Evolutionary conservation across 2,329 filamentous ascomycete species (phyloP).

Genomic region (Salinomyces thailandicus): DNA sequence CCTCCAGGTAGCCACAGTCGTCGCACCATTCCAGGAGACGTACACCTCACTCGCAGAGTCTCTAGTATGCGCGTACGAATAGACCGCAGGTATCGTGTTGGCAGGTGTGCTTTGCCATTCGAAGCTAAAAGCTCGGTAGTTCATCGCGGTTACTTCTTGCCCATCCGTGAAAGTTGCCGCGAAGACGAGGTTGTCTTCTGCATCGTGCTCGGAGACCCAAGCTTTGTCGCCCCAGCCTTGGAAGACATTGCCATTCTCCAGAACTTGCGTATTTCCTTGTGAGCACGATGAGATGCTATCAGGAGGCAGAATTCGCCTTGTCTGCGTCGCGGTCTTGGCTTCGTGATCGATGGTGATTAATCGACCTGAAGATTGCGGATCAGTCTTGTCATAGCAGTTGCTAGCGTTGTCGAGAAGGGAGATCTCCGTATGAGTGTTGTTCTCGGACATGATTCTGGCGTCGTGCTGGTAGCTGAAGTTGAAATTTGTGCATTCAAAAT

Average conservation of each 20-base stretch:
- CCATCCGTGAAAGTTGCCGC: conserved; percentile 35
- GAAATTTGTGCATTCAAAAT: conserved; percentile 13
- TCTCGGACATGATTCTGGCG: conserved; percentile 32
- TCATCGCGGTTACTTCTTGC: conserved; percentile 26
- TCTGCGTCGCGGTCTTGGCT: conserved; percentile 10
- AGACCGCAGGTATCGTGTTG: conserved; percentile 26
- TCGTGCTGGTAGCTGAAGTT: conserved; percentile 42
- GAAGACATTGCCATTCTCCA: conserved; percentile 42
- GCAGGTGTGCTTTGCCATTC: conserved; percentile 32
- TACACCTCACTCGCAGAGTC: conserved; percentile 29
- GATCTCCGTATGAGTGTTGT: conserved; percentile 35
- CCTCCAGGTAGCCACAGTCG: conserved; percentile 34
- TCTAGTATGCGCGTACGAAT: conserved; percentile 21
- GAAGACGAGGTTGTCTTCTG: conserved; percentile 39
- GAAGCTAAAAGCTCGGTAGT: conserved; percentile 43
- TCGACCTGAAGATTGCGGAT: conserved; percentile 14
- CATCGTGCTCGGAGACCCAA: conserved; percentile 29
- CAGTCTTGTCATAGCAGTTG: conserved; percentile 15
- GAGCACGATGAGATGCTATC: conserved; percentile 33
- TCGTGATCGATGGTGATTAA: conserved; percentile 16
- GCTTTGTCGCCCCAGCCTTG: conserved; percentile 42
- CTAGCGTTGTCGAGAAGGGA: conserved; percentile 44
- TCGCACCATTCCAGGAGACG: conserved; percentile 42
- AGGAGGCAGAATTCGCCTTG: conserved; percentile 11
- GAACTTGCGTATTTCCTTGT: conserved; percentile 41